Base-by-base conservation (phyloP, 371 early-diverging fungal species). In the Saksenaea oblongispora region DNA sequence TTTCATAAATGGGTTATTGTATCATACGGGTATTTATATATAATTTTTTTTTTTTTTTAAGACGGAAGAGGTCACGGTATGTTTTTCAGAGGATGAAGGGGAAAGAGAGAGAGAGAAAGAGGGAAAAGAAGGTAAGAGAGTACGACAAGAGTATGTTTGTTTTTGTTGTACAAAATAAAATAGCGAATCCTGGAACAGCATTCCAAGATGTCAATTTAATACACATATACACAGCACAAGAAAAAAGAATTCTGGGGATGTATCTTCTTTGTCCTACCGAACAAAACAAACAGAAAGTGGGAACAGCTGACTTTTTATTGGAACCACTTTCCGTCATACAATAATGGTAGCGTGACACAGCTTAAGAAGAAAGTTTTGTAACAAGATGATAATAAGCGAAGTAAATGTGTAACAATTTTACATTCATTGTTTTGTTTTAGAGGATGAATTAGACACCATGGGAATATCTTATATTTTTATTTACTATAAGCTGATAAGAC, bases 231-330 rank as follows among this genome's bases (percentile, higher is more conserved):
- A n/a, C n/a, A n/a, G n/a, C n/a, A n/a, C 51, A 22, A 47, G 24
- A 47, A 22, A 47, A 47, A 47, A 47, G 17, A 47, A 47, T 47
- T 47, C 51, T 47, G 51, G 51, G 51, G 51, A 47, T 47, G 22
- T 22, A 47, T 5, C 2, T 22, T 3, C 51, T 4, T 47, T 47
- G 51, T 47, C 51, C 51, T 47, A 47, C 51, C 51, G 11, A 47
- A 47, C 7, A 22, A 22, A 47, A 47, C 51, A 47, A 47, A 47
- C 51, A 47, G 51, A 47, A 47, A 47, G 22, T 47, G 22, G 51
- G 51, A 47, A 22, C 51, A 22, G 22, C 24, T 17, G 24, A 17
- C 24, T 22, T 24, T n/a, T 4, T 31, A 7, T 31, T 47, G 51
- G 51, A 47, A 22, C 22, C n/a, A 47, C 51, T 18, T 10, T 47